phyloP scores from a whole-genome alignment of 2,329 filamentous ascomycete genomes.

The Arthrinium phaeospermum region DNA sequence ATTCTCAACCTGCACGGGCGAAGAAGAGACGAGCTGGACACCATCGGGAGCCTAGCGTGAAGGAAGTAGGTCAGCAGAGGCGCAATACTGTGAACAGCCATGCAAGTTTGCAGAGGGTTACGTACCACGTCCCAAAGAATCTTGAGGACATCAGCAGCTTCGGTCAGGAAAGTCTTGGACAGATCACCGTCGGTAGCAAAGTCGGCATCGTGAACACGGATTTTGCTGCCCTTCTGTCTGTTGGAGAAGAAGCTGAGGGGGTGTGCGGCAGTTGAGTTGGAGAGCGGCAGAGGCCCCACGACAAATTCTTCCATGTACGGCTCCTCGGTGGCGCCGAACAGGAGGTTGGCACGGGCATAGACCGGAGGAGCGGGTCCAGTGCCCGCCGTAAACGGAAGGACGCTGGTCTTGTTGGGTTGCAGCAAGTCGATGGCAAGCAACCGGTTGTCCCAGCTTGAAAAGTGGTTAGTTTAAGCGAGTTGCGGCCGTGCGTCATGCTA shows the following conservation, averaged over 20 bases:
- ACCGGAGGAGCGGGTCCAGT: slow-evolving; percentile 4
- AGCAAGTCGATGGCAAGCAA: slow-evolving; percentile 11
- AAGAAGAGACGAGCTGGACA: background rate
- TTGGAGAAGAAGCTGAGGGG: slow-evolving; percentile 10
- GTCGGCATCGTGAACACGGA: slow-evolving; percentile 10
- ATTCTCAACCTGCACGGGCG: slow-evolving; percentile 9
- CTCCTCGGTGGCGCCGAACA: background rate
- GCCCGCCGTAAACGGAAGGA: background rate
- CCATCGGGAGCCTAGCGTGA: background rate
- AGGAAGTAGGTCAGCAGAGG: background rate
- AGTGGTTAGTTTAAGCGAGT: background rate
- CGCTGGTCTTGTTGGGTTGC: slow-evolving; percentile 5
- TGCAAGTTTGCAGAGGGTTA: background rate
- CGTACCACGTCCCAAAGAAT: slow-evolving; percentile 3
- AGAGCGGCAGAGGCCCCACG: slow-evolving; percentile 6
- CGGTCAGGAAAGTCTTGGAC: background rate
- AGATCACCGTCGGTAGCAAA: background rate
- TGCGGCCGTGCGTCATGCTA: background rate
- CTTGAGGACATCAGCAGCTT: slow-evolving; percentile 2
- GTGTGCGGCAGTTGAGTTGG: background rate
- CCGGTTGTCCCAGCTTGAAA: background rate
- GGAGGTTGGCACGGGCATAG: background rate
- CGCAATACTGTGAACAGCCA: no score
- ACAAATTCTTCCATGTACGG: slow-evolving; percentile 6
- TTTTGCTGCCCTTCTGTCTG: slow-evolving; percentile 5